Evolutionary conservation across 805 yeast species (phyloP), one percentile per base, ranked within the genome.

Genomic region (Candida schatavii): DNA sequence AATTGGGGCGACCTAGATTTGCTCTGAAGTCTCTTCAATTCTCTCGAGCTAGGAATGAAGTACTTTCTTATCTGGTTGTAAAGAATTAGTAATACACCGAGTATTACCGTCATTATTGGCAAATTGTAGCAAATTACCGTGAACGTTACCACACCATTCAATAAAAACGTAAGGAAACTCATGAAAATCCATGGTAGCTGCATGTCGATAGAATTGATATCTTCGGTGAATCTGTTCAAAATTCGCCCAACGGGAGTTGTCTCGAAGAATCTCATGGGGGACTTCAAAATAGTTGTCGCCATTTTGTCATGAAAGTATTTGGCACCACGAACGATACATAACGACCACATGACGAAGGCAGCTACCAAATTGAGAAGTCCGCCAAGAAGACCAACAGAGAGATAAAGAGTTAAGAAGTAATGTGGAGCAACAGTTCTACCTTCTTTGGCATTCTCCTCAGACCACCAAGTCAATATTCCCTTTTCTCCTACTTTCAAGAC

Each of bases 201-300:
- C 42, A 56, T 54, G 46, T 68, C 72, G 39, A 66, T 54, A 3
- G 51, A 51, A 35, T 54, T 52, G 4, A 66, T 61, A 46, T 67
- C 73, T 23, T 66, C 69, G 4, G 72, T 50, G 42, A 67, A 67
- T 44, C 72, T 52, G 44, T 67, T 67, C 53, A 67, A 54, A 26
- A 67, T 61, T 47, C 71, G 47, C 3, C 72, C 73, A 25, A 64
- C 52, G 2, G 73, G 73, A 1, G 73, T 67, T 15, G 70, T 65
- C 43, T 67, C 73, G 39, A 66, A 67, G 41, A 66, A 67, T 13
- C 67, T 57, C 73, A 67, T 67, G 20, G 73, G 73, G 2, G 70
- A 58, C 43, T 68, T 54, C 41, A 67, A 53, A 1, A 67, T 62
- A 9, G 59, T 46, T 19, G 45, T 42, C 5, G 69, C 64, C 71